Evolutionary conservation across 164 flowering plant species (phyloP).

Genomic region (Vitis cinerea): DNA sequence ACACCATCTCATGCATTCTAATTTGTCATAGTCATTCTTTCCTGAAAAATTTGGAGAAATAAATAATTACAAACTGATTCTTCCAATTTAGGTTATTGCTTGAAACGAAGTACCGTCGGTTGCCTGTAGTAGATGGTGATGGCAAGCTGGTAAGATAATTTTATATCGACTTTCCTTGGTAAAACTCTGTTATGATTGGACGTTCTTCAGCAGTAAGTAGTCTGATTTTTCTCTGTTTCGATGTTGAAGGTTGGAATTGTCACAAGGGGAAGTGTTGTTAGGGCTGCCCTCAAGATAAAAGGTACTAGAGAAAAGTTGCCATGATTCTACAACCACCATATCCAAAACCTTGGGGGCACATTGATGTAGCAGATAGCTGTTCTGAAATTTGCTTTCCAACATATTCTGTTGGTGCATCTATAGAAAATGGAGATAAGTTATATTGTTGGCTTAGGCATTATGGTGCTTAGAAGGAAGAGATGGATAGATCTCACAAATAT

Average conservation of each 20-base stretch:
- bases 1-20: no score
- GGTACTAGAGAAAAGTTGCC: conserved; percentile 20
- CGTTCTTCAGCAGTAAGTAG: neutral
- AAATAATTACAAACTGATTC: neutral
- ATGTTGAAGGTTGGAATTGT: conserved; percentile 48
- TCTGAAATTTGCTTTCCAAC: neutral
- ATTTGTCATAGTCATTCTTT: neutral
- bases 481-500: neutral
- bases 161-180: neutral
- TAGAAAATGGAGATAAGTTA: neutral
- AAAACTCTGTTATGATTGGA: neutral
- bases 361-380: neutral
- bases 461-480: neutral
- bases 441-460: neutral
- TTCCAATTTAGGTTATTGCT: conserved; percentile 47
- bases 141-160: conserved; percentile 49
- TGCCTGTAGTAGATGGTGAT: conserved; percentile 58
- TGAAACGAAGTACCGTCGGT: conserved; percentile 49
- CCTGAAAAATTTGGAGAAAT: neutral
- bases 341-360: neutral
- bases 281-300: conserved; percentile 60
- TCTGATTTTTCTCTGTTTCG: conserved; percentile 2
- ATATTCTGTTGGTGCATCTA: neutral
- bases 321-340: neutral
- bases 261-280: conserved; percentile 56